A percentile compares a stretch with the other conserved stretches of the same genome.
phyloP scores from a whole-genome alignment of 805 yeast genomes.

The Pichia gijzeniarum region DNA sequence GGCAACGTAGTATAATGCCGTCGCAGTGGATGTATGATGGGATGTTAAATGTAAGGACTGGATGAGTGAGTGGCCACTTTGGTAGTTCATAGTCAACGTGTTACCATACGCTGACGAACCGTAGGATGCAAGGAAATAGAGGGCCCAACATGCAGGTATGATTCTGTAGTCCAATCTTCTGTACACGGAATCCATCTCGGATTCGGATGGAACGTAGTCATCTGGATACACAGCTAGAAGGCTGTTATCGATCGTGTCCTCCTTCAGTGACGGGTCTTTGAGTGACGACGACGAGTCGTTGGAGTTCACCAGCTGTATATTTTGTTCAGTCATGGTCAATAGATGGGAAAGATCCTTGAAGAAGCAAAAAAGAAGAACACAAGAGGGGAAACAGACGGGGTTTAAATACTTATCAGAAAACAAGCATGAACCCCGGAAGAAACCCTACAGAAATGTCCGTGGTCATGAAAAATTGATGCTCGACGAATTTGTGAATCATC shows the following conservation, averaged over 20 bases:
- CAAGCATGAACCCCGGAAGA: too few species aligned
- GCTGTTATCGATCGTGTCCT: neutral
- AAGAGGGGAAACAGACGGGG: neutral
- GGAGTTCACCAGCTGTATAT: neutral
- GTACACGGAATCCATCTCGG: conserved; percentile 47
- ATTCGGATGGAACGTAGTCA: conserved; percentile 20
- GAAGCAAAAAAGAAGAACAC: neutral
- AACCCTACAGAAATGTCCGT: neutral
- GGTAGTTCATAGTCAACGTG: conserved; percentile 71
- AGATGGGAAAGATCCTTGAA: too few species aligned
- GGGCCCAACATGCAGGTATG: conserved; percentile 76
- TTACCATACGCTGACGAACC: conserved; percentile 74
- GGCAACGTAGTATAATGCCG: conserved; percentile 78
- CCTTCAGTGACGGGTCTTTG: too few species aligned
- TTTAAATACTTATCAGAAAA: too few species aligned
- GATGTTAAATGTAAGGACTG: conserved; percentile 45
- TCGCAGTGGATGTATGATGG: conserved; percentile 63
- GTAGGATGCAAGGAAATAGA: conserved; percentile 73
- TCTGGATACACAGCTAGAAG: conserved; percentile 9
- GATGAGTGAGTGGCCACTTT: conserved; percentile 52
- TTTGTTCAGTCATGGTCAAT: neutral
- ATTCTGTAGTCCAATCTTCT: conserved; percentile 61
- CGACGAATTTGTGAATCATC: conserved; percentile 2
- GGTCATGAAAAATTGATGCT: neutral
- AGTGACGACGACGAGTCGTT: too few species aligned